Conservation (phyloP, 805 yeast genomes). For the Limtongozyma cylindracea region DNA sequence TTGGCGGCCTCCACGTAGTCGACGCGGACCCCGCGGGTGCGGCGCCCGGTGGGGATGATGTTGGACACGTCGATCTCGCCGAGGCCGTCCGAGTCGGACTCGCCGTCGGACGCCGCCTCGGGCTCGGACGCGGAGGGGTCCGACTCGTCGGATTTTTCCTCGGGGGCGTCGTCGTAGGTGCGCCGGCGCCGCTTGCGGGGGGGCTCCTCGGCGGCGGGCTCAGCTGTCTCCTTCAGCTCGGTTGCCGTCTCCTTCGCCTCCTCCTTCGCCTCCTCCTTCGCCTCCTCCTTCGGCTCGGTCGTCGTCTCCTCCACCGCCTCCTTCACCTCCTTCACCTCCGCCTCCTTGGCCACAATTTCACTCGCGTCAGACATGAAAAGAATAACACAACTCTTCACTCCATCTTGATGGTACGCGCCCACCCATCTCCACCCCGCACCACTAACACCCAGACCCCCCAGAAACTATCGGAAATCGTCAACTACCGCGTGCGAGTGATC, state of each 20-base stretch:
- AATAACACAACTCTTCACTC: too few relatives aligned
- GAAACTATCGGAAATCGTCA: slow-evolving; percentile 42
- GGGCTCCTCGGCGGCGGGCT: background rate
- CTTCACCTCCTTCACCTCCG: too few relatives aligned
- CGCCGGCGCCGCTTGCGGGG: slow-evolving; percentile 31
- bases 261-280: slow-evolving; percentile 3
- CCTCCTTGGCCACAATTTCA: background rate
- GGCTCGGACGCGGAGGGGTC: slow-evolving; percentile 20
- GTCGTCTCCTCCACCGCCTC: background rate
- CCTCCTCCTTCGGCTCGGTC: slow-evolving; percentile 1
- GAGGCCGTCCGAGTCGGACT: slow-evolving; percentile 46
- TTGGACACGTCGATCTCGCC: slow-evolving; percentile 62
- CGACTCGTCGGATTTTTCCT: slow-evolving; percentile 17
- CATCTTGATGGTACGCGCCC: too few relatives aligned
- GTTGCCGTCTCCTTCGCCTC: slow-evolving; percentile 1
- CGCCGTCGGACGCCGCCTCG: slow-evolving; percentile 27
- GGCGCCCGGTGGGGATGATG: slow-evolving; percentile 64
- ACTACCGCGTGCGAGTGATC: slow-evolving; percentile 47
- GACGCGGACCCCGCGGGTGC: slow-evolving; percentile 76
- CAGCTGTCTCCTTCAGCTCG: slow-evolving; percentile 1
- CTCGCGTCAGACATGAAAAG: too few relatives aligned
- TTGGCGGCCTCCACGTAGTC: slow-evolving; percentile 69
- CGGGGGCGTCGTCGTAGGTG: slow-evolving; percentile 29
- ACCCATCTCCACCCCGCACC: slow-evolving; percentile 2
- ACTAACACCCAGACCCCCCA: slow-evolving; percentile 17